These are phyloP conservation scores for Pseudogymnoascus sp. DNA, from an alignment of 2,329 filamentous ascomycete genomes.

Conservation along the genomic window DNA sequence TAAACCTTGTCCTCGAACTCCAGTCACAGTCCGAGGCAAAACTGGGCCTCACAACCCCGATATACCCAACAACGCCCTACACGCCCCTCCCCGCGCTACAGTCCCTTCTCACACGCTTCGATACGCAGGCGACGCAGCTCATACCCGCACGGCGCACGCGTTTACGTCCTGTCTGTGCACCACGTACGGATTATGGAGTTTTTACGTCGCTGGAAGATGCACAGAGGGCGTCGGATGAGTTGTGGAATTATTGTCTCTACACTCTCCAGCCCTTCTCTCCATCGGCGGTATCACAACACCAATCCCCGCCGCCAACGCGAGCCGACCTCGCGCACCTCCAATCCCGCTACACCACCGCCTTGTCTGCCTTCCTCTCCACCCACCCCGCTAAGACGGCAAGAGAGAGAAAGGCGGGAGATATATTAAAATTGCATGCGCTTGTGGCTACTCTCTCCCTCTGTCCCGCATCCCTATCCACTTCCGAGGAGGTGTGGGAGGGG, in stretches of 20 bases:
- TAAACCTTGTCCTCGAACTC: slow-evolving; percentile 30
- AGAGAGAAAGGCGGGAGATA: not conserved
- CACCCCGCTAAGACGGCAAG: not conserved
- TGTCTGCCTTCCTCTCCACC: not conserved
- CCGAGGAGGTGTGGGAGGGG: not conserved
- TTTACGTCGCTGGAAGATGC: not conserved
- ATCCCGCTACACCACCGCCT: not conserved
- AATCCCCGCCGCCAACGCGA: not conserved
- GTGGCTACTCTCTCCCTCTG: not conserved
- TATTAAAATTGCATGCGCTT: not conserved
- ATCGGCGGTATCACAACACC: not conserved
- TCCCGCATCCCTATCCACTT: not conserved
- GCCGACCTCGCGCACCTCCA: not conserved
- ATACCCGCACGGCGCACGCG: not conserved
- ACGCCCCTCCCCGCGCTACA: not conserved
- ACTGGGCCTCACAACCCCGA: not conserved
- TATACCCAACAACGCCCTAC: not conserved
- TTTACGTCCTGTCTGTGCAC: not conserved
- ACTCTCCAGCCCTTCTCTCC: not conserved
- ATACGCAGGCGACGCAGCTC: not conserved
- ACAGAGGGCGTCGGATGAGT: not conserved
- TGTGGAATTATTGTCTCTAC: not conserved
- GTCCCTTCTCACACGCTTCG: not conserved
- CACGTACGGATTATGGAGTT: no score
- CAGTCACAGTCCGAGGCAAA: no score